Percentiles rank a stretch among this genome's conserved stretches.
These are phyloP conservation scores for Penicillium parvum DNA, from an alignment of 495 filamentous ascomycete species.

Conservation along the genomic window DNA sequence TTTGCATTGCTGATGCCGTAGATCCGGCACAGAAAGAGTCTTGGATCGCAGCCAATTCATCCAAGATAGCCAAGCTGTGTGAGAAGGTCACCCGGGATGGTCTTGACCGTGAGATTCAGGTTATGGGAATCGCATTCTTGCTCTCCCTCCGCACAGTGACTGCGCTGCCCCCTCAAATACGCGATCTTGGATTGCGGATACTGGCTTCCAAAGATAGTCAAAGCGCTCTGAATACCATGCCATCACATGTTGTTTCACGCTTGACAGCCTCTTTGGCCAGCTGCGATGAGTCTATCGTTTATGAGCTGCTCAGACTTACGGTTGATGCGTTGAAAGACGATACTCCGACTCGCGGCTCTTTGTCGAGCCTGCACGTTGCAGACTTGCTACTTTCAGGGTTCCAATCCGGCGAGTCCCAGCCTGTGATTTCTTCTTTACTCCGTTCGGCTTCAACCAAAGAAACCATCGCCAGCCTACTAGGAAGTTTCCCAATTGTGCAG, in stretches of 20 bases:
- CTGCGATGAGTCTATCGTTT: constrained; percentile 21
- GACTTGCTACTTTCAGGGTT: constrained; percentile 23
- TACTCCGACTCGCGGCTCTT: not conserved
- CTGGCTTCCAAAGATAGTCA: constrained; percentile 28
- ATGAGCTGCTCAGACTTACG: constrained; percentile 21
- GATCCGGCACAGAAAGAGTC: constrained; percentile 32
- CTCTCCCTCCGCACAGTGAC: constrained; percentile 24
- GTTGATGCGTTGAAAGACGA: constrained; percentile 18
- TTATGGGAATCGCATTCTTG: constrained; percentile 40
- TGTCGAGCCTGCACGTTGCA: constrained; percentile 23
- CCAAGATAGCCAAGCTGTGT: constrained; percentile 47
- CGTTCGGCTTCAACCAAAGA: constrained; percentile 13
- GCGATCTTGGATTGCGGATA: constrained; percentile 20
- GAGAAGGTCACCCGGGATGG: constrained; percentile 43
- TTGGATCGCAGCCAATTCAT: constrained; percentile 43
- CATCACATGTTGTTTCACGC: constrained; percentile 19
- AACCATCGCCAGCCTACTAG: constrained; percentile 17
- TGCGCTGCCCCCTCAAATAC: constrained; percentile 23
- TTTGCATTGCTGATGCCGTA: constrained; percentile 43
- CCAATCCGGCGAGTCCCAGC: constrained; percentile 8
- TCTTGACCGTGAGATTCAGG: constrained; percentile 38
- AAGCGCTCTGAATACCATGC: constrained; percentile 18
- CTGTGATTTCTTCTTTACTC: constrained; percentile 2
- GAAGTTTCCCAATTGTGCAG: constrained; percentile 19
- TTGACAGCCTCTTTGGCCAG: constrained; percentile 20